Conservation (phyloP, 2,329 filamentous ascomycete genomes). For the Balansia obtecta region DNA sequence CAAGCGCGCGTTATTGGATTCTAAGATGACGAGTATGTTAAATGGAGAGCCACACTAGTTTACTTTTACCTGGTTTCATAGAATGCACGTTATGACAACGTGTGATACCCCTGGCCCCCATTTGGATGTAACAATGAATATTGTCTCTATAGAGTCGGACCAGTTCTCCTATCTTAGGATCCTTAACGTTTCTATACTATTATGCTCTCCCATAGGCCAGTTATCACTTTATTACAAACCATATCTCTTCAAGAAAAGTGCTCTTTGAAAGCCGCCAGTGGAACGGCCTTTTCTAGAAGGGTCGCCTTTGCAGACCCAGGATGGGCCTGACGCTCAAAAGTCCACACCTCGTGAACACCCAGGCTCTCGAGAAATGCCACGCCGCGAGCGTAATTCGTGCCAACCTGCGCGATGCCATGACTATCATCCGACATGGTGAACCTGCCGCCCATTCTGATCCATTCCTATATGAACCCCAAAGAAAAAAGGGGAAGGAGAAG, state of each 20-base stretch:
- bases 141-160: too few relatives aligned
- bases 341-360: constrained; percentile 52
- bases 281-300: constrained; percentile 31
- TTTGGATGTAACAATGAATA: too few relatives aligned
- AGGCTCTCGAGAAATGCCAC: constrained; percentile 57
- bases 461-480: constrained; percentile 40
- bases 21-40: too few relatives aligned
- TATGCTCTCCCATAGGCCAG: too few relatives aligned
- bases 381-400: constrained; percentile 65
- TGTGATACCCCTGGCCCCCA: too few relatives aligned
- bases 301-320: constrained; percentile 19
- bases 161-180: too few relatives aligned
- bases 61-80: too few relatives aligned
- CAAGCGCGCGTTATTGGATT: too few relatives aligned
- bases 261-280: constrained; percentile 27
- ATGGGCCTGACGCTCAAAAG: constrained; percentile 28
- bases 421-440: constrained; percentile 95
- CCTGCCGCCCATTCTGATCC: constrained; percentile 57
- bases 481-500: not conserved
- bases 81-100: too few relatives aligned
- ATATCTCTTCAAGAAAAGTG: constrained; percentile 11
- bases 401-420: constrained; percentile 77
- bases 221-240: too few relatives aligned
- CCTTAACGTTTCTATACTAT: too few relatives aligned
- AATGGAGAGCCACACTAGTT: too few relatives aligned